These are phyloP conservation scores for Cryoendolithus antarcticus DNA, from an alignment of 2,329 filamentous ascomycete species.

Conservation along the genomic window DNA sequence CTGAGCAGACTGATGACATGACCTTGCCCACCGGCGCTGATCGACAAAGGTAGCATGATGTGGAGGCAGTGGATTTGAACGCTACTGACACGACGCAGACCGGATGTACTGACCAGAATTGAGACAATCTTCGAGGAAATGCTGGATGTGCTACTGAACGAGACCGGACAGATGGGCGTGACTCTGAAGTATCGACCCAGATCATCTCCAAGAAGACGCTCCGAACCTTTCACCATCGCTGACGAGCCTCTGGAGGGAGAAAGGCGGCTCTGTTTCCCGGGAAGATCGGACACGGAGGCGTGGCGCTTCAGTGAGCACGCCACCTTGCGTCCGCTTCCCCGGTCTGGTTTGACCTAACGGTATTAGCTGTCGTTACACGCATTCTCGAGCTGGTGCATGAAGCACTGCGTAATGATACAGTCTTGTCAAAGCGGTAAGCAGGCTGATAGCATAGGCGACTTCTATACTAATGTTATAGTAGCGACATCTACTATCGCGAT, in stretches of 20 bases:
- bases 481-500: conserved; percentile 71
- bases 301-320: conserved; percentile 47
- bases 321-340: no score
- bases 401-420: conserved; percentile 35
- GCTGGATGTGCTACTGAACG: conserved; percentile 35
- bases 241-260: conserved; percentile 8
- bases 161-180: conserved; percentile 36
- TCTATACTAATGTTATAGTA: conserved; percentile 23
- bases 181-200: conserved; percentile 28
- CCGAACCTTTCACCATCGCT: not conserved
- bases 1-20: no score
- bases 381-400: conserved; percentile 44
- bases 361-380: conserved; percentile 41
- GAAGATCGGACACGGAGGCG: conserved; percentile 41
- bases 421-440: conserved; percentile 44
- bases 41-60: no score
- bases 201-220: conserved; percentile 3
- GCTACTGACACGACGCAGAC: no score
- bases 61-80: no score
- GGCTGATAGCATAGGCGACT: no score
- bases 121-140: conserved; percentile 44
- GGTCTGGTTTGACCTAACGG: no score
- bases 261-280: conserved; percentile 37
- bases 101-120: conserved; percentile 37
- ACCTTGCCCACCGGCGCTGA: no score